These are phyloP conservation scores for Podila verticillata DNA, from an alignment of 192 early-diverging fungal species.

Conservation along the genomic window DNA sequence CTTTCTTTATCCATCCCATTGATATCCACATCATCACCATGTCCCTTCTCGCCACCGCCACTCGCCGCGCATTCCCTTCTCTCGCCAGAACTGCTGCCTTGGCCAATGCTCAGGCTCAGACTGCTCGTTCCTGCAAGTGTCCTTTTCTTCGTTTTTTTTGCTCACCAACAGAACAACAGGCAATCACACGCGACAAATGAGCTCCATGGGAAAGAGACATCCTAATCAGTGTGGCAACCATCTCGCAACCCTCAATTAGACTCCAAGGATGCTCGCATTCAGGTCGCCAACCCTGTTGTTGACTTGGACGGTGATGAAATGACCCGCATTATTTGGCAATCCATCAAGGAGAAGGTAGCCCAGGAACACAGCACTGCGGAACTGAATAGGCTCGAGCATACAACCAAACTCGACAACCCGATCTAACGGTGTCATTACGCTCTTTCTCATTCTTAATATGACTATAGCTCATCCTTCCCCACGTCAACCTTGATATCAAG, in stretches of 20 bases:
- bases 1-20: conserved; percentile 5
- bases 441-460: not conserved
- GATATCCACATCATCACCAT: conserved; percentile 6
- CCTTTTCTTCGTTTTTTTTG: not conserved
- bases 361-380: not conserved
- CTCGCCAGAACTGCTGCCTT: conserved; percentile 35
- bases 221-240: not conserved
- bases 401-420: not conserved
- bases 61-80: conserved; percentile 35
- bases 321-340: conserved; percentile 96
- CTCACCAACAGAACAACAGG: conserved; percentile 1
- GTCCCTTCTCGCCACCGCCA: conserved; percentile 40
- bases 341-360: conserved; percentile 86
- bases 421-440: not conserved
- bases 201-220: not conserved
- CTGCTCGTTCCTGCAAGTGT: conserved; percentile 45
- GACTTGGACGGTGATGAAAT: conserved; percentile 99
- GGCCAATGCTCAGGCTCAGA: conserved; percentile 32
- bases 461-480: conserved; percentile 82
- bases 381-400: not conserved
- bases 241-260: conserved; percentile 8
- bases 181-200: not conserved
- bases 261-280: conserved; percentile 68
- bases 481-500: conserved; percentile 92
- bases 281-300: conserved; percentile 93